A percentile compares a stretch with the other conserved stretches of the same genome.
Conservation (phyloP, 371 early-diverging fungal species). For the Chytridium lagenaria region DNA sequence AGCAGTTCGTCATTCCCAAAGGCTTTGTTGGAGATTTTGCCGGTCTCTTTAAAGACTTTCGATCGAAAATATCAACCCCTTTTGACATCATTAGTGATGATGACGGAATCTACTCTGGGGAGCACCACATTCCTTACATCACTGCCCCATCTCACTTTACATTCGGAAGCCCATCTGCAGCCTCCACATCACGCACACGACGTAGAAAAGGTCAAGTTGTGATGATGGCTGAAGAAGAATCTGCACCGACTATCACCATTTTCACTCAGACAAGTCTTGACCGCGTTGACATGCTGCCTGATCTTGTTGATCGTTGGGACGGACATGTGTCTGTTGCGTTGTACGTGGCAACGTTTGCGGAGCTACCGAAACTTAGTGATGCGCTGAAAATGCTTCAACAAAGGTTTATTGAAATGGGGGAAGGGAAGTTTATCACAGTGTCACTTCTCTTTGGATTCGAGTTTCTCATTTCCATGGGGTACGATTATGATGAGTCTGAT, state of each 20-base stretch:
- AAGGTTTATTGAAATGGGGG: not conserved
- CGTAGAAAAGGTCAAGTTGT: not conserved
- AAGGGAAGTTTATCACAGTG: constrained; percentile 19
- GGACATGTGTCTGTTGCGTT: constrained; percentile 35
- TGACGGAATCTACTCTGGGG: constrained; percentile 33
- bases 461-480: constrained; percentile 19
- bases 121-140: constrained; percentile 19
- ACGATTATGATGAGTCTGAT: not conserved
- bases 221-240: not conserved
- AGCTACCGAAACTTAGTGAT: constrained; percentile 10
- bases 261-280: constrained; percentile 30
- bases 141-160: constrained; percentile 25
- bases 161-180: not conserved
- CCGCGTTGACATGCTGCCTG: constrained; percentile 8
- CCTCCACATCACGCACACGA: too few species aligned
- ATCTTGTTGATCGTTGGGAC: constrained; percentile 24
- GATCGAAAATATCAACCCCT: not conserved
- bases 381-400: constrained; percentile 5
- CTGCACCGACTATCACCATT: constrained; percentile 3
- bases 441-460: constrained; percentile 33
- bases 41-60: not conserved
- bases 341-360: constrained; percentile 24
- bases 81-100: constrained; percentile 11
- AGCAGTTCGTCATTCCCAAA: not conserved
- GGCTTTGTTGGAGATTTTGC: constrained; percentile 4